Evolutionary conservation across 106 monocot species (phyloP), one percentile per base, ranked within the genome.

Genomic region (Dioscorea alata): DNA sequence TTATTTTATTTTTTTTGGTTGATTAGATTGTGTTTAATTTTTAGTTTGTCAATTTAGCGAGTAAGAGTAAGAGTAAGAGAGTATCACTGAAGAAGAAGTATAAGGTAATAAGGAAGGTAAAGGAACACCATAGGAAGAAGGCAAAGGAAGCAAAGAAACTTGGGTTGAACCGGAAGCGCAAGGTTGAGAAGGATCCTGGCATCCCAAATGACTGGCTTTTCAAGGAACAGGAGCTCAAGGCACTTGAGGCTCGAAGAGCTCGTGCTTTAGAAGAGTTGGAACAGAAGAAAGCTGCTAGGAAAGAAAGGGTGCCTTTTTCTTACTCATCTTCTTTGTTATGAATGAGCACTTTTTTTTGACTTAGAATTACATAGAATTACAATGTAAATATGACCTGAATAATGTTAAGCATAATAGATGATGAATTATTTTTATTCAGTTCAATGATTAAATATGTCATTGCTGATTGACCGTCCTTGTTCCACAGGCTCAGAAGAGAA

Each of bases 171-270:
- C 59, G 66, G 52, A 88, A 74, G 59, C 75, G 59, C 50, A 99
- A 90, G 85, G 92, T 90, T 14, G 97, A 99, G 83, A 99, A 99
- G 70, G 97, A 99, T 65, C 97, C 97, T 0, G 92, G 97, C 8
- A 99, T 99, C 32, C 97, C 97, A 60, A 92, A 92, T 85, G 92
- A 99, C 50, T 99, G 97, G 97, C 97, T 86, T 67, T 99, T 99
- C 66, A 99, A 90, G 87, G 97, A 92, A 50, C 86, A 97, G 72
- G 97, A 99, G 52, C 86, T 99, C 51, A 89, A 79, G 66, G 79
- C 89, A 0, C 89, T 99, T 9, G 92, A 99, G 76, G 87, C 61
- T 13, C 78, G 97, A 0, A 69, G 97, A 7, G 87, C 86, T 14
- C 75, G 73, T 22, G 90, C 80, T 1, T 15, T 92, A 10, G 92